Conservation (phyloP, 2,329 filamentous ascomycete species). For the Fusarium sublunatum region DNA sequence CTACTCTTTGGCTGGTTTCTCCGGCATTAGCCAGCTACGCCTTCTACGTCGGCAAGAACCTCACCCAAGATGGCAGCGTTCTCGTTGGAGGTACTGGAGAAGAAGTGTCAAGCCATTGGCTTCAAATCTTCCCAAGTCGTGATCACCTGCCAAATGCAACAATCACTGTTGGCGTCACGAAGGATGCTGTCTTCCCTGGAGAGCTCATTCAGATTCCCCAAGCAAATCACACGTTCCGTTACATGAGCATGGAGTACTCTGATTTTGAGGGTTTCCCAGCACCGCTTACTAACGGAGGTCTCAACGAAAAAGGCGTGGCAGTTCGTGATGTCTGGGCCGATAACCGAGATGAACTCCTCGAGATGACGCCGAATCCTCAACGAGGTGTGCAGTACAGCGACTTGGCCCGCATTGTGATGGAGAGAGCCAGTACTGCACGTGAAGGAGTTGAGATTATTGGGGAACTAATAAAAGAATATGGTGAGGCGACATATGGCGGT, state of each 20-base stretch:
- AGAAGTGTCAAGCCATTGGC: conserved; percentile 60
- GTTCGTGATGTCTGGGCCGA: conserved; percentile 43
- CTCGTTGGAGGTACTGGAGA: conserved; percentile 60
- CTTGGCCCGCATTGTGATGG: conserved; percentile 42
- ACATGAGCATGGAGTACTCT: conserved; percentile 43
- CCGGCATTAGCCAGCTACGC: conserved; percentile 53
- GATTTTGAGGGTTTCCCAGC: conserved; percentile 43
- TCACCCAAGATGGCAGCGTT: conserved; percentile 56
- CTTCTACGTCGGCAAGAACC: conserved; percentile 60
- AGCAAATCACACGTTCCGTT: conserved; percentile 39
- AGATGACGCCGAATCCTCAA: conserved; percentile 41
- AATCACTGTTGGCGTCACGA: conserved; percentile 45
- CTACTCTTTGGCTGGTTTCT: conserved; percentile 25
- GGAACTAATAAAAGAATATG: conserved; percentile 28
- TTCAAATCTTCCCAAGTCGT: conserved; percentile 57
- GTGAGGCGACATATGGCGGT: conserved; percentile 40
- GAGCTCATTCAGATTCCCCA: conserved; percentile 41
- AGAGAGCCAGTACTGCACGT: conserved; percentile 34
- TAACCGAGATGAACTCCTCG: conserved; percentile 38
- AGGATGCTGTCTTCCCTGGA: conserved; percentile 36
- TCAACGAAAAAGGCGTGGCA: conserved; percentile 41
- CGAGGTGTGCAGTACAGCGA: conserved; percentile 41
- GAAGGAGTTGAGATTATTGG: conserved; percentile 40
- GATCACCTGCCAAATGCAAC: conserved; percentile 56
- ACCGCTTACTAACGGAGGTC: conserved; percentile 36